Evolutionary conservation across 148 eudicot species (phyloP).

Genomic region (Chenopodium suecicum): DNA sequence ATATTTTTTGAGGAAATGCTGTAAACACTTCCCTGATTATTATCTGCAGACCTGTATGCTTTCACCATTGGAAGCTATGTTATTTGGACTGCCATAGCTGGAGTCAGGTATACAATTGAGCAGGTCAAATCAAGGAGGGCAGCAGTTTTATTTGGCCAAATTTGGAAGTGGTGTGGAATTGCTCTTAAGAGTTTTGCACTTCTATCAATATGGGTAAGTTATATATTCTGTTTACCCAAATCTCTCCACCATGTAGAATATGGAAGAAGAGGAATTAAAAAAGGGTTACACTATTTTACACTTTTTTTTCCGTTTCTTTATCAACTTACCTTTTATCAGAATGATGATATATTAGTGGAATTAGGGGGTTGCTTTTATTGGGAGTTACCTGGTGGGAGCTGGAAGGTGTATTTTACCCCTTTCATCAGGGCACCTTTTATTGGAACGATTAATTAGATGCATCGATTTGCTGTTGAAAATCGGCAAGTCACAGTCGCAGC

Average conservation of each 20-base stretch:
- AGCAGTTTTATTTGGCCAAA: constrained; percentile 57
- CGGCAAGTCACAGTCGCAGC: neutral
- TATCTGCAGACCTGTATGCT: constrained; percentile 75
- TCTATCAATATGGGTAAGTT: constrained; percentile 85
- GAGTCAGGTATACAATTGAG: constrained; percentile 75
- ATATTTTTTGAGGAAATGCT: neutral
- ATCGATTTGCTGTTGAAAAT: neutral
- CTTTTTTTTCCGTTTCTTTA: neutral
- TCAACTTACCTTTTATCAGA: neutral
- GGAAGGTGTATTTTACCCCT: neutral
- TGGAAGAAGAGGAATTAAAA: neutral
- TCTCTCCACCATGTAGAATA: neutral
- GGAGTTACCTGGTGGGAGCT: neutral
- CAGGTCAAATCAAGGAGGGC: constrained; percentile 70
- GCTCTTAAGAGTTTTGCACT: constrained; percentile 77
- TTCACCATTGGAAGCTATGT: constrained; percentile 92
- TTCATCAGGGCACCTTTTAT: neutral
- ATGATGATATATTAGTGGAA: neutral
- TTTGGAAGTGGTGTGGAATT: constrained; percentile 92
- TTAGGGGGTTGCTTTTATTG: neutral
- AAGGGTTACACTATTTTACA: neutral
- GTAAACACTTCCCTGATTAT: constrained; percentile 9
- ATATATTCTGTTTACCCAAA: constrained; percentile 7
- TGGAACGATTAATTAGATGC: neutral
- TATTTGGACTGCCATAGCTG: constrained; percentile 91